Evolutionary conservation across 1,139 yeast species (phyloP), one percentile per base, ranked within the genome.

Genomic region (Suhomyces wounanorum): DNA sequence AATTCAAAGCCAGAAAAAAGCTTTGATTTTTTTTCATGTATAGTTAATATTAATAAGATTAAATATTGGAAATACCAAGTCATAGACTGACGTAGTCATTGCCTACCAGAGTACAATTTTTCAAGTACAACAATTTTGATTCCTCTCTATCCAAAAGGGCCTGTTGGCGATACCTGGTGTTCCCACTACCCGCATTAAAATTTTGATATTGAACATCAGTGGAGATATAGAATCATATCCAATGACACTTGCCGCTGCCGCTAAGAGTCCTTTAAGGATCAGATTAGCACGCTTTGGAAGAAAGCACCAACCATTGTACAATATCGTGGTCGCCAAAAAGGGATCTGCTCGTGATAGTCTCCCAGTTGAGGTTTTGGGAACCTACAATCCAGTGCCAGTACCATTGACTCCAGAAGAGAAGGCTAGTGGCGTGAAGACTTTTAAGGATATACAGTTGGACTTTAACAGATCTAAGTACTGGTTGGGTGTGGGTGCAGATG

Each of bases 401-500:
- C 89, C 96, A 18, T 69, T 85, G 54, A 77, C 89, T 0, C 79
- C 84, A 35, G 82, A 77, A 58, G 85, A 84, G 58, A 75, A 73
- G 56, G 76, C 73, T 21, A 55, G 58, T 39, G 83, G 84, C n/a
- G 70, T 74, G 42, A 75, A 80, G 56, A 90, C 95, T 21, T 78
- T 81, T 49, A 94, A 94, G 66, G 91, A 91, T 59, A 82, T 94
- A 39, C 81, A 84, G 59, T 75, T 94, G 44, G 98, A 94, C 66
- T 90, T 94, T 65, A 84, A 85, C 57, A 83, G 97, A 59, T 84
- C 97, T n/a, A 90, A 90, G 68, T 95, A 94, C 71, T 94, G 99
- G 99, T 74, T 94, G 43, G 97, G 97, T 63, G 96, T 90, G 14
- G 99, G 99, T n/a, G 99, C 98, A 1, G 96, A 89, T 66, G 96